Evolutionary conservation across 2,329 filamentous ascomycete species (phyloP).

Genomic region (Tricladium varicosporioides): DNA sequence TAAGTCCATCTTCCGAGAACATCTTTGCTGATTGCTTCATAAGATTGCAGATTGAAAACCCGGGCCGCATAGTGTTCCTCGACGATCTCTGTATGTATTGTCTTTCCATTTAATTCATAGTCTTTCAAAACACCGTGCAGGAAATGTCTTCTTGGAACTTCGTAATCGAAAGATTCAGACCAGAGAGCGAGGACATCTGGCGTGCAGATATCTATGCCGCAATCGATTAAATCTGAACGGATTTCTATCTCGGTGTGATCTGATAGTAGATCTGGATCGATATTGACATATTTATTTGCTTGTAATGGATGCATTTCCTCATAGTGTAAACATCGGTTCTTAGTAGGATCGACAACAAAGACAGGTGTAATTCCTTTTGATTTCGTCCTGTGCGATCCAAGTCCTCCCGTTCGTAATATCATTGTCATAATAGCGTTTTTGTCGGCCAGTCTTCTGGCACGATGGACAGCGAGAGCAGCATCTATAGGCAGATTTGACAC

Average conservation of each 20-base stretch:
- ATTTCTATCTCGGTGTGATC: slow-evolving; percentile 74
- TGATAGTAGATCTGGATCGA: slow-evolving; percentile 79
- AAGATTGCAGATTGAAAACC: slow-evolving; percentile 81
- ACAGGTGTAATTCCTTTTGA: slow-evolving; percentile 72
- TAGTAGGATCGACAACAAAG: slow-evolving; percentile 81
- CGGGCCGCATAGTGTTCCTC: slow-evolving; percentile 82
- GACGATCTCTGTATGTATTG: slow-evolving; percentile 88
- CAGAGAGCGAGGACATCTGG: slow-evolving; percentile 92
- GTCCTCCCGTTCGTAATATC: slow-evolving; percentile 76
- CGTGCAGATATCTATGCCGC: slow-evolving; percentile 95
- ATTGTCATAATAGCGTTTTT: slow-evolving; percentile 98
- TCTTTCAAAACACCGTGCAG: slow-evolving; percentile 92
- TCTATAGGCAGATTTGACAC: slow-evolving; percentile 89
- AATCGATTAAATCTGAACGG: slow-evolving; percentile 85
- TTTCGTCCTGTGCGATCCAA: slow-evolving; percentile 71
- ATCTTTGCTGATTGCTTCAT: slow-evolving; percentile 85
- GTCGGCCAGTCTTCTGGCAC: slow-evolving; percentile 75
- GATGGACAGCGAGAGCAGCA: slow-evolving; percentile 72
- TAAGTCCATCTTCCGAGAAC: slow-evolving; percentile 86
- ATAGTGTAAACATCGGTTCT: slow-evolving; percentile 85
- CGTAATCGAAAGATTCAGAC: slow-evolving; percentile 98
- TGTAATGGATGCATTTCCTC: slow-evolving; percentile 79
- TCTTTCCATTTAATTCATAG: slow-evolving; percentile 94
- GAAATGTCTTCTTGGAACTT: slow-evolving; percentile 83
- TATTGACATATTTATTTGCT: slow-evolving; percentile 61